A percentile compares a stretch with the other conserved stretches of the same genome.
These are phyloP conservation scores for Leccinum uliginosum DNA, from an alignment of 768 basidiomycete species.

Conservation along the genomic window DNA sequence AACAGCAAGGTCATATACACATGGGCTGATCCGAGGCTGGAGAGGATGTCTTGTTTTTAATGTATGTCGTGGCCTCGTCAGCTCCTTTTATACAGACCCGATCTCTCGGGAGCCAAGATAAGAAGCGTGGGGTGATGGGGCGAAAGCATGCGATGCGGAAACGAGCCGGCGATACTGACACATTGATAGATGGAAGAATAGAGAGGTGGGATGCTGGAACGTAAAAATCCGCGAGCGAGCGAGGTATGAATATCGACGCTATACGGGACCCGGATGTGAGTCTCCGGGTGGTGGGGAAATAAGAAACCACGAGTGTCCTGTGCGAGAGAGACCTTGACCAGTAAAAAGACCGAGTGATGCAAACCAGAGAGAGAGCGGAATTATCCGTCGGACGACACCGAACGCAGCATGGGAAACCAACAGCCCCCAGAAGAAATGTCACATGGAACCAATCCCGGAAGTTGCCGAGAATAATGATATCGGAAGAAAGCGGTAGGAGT, in stretches of 20 bases:
- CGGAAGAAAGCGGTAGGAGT: constrained; percentile 27
- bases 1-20: constrained; percentile 26
- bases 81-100: constrained; percentile 37
- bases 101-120: constrained; percentile 28
- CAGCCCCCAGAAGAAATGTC: constrained; percentile 32
- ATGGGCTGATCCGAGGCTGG: constrained; percentile 29
- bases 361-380: constrained; percentile 28
- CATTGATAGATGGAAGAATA: constrained; percentile 32
- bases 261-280: constrained; percentile 29
- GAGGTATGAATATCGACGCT: constrained; percentile 46
- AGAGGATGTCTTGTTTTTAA: constrained; percentile 23
- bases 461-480: constrained; percentile 45
- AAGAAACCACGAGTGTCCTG: constrained; percentile 30
- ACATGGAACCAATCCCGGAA: constrained; percentile 26
- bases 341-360: constrained; percentile 26
- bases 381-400: constrained; percentile 25
- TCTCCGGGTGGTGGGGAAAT: constrained; percentile 12
- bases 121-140: constrained; percentile 35
- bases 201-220: constrained; percentile 21
- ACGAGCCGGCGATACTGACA: constrained; percentile 40
- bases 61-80: constrained; percentile 28
- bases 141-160: constrained; percentile 39
- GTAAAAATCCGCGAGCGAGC: constrained; percentile 29
- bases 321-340: constrained; percentile 37
- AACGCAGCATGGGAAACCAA: constrained; percentile 25